Evolutionary conservation across 495 filamentous ascomycete genomes (phyloP), one percentile per base, ranked within the genome.

Genomic region (Terfezia boudieri): DNA sequence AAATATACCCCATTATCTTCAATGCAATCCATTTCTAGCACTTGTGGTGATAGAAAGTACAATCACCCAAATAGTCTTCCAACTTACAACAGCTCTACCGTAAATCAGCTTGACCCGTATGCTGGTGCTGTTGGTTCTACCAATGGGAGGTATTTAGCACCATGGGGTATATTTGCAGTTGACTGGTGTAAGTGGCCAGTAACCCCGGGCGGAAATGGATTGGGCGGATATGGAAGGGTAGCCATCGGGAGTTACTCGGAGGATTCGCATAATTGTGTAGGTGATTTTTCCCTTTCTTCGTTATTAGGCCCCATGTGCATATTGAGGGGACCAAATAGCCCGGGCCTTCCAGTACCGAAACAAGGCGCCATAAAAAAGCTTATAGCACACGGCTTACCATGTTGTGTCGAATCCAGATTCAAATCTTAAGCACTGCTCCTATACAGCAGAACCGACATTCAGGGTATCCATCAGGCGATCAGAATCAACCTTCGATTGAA

Each of bases 101-200:
- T 46, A 2, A 46, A 46, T 20, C 41, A 46, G 17, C 41, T 46
- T 20, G 41, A 46, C 41, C 41, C 41, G 12, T 46, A 46, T 20
- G 41, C 41, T 46, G 41, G 41, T 46, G 17, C 41, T 20, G 41
- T 46, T 46, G 41, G 41, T 20, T 46, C 41, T 46, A 20, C 41
- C 22, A 85, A 82, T 60, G 81, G 87, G 69, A 94, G 89, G 60
- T 96, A 96, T 67, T 71, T 95, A 59, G 88, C 88, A 7, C 87
- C 87, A 2, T 99, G 90, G 85, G 80, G 85, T 38, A 81, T 92
- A 41, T 96, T 94, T 67, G 88, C 92, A 9, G 84, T 92, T 58
- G 92, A 99, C 71, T 99, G 92, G 92, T 99, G 90, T 68, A 96
- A 96, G 69, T 99, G 92, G 92, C 76, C 81, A n/a, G 78, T 88